Percentiles rank a stretch among this genome's conserved stretches.
phyloP scores from a whole-genome alignment of 2,329 filamentous ascomycete genomes.

The Periconia sp. region DNA sequence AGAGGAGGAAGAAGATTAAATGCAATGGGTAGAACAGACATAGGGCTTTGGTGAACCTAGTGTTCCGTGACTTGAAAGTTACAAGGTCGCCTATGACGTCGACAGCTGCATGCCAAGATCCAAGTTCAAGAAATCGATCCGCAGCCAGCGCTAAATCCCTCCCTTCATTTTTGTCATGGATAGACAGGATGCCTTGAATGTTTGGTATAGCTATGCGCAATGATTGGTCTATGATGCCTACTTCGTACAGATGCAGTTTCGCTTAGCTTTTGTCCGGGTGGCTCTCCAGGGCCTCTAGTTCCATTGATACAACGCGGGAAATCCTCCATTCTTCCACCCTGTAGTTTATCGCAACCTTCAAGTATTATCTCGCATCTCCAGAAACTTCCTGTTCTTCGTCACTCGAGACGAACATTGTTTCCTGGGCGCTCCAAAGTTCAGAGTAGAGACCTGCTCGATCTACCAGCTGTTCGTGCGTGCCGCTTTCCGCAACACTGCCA shows the following conservation, averaged over 20 bases:
- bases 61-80: background rate
- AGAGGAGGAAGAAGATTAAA: no score
- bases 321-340: background rate
- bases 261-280: no score
- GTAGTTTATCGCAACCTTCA: background rate
- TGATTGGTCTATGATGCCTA: no score
- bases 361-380: constrained; percentile 5
- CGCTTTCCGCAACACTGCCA: constrained; percentile 84
- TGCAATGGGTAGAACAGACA: no score
- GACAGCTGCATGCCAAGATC: background rate
- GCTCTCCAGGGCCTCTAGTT: no score
- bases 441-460: constrained; percentile 81
- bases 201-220: background rate
- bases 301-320: no score
- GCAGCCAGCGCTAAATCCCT: no score
- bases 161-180: no score
- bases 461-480: constrained; percentile 84
- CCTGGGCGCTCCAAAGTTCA: constrained; percentile 78
- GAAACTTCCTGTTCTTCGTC: constrained; percentile 14
- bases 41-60: no score
- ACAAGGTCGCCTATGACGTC: background rate
- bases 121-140: no score
- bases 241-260: no score
- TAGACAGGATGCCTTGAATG: background rate
- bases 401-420: constrained; percentile 42